phyloP scores from a whole-genome alignment of 2,329 filamentous ascomycete genomes.

The Periglandula ipomoeae region DNA sequence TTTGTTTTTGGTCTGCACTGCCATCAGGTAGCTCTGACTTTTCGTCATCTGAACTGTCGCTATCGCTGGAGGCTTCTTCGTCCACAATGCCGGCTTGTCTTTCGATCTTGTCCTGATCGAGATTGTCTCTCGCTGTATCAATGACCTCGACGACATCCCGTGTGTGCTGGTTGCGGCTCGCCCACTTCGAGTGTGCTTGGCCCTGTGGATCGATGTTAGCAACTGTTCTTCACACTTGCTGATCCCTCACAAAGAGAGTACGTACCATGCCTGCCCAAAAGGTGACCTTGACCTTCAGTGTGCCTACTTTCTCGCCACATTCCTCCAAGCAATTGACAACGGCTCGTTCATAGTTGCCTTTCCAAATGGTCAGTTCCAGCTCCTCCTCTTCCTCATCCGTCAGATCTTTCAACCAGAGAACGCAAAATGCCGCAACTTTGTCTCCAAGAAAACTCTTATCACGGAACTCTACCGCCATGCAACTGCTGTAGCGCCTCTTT shows the following conservation, averaged over 20 bases:
- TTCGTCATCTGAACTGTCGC: slow-evolving; percentile 25
- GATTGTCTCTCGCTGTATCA: slow-evolving; percentile 28
- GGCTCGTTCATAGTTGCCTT: slow-evolving; percentile 41
- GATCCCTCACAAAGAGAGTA: background rate
- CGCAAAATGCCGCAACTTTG: slow-evolving; percentile 49
- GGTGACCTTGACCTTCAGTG: slow-evolving; percentile 30
- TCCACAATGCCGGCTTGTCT: slow-evolving; percentile 26
- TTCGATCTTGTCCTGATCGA: slow-evolving; percentile 21
- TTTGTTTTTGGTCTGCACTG: slow-evolving; percentile 31
- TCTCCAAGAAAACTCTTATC: slow-evolving; percentile 34
- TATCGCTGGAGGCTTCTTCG: slow-evolving; percentile 21
- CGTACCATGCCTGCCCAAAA: slow-evolving; percentile 29
- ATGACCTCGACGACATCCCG: slow-evolving; percentile 38
- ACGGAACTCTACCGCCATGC: slow-evolving; percentile 48
- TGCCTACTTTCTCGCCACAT: slow-evolving; percentile 39
- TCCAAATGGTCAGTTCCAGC: slow-evolving; percentile 54
- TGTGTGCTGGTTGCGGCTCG: slow-evolving; percentile 23
- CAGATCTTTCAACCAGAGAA: slow-evolving; percentile 63
- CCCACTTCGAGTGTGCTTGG: slow-evolving; percentile 26
- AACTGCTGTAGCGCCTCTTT: slow-evolving; percentile 45
- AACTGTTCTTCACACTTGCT: background rate
- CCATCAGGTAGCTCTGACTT: slow-evolving; percentile 30
- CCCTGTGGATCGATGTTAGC: slow-evolving; percentile 16
- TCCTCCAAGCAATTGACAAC: slow-evolving; percentile 33
- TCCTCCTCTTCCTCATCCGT: slow-evolving; percentile 55